Conservation (phyloP, 768 basidiomycete genomes). For the Cystobasidium tubakii region DNA sequence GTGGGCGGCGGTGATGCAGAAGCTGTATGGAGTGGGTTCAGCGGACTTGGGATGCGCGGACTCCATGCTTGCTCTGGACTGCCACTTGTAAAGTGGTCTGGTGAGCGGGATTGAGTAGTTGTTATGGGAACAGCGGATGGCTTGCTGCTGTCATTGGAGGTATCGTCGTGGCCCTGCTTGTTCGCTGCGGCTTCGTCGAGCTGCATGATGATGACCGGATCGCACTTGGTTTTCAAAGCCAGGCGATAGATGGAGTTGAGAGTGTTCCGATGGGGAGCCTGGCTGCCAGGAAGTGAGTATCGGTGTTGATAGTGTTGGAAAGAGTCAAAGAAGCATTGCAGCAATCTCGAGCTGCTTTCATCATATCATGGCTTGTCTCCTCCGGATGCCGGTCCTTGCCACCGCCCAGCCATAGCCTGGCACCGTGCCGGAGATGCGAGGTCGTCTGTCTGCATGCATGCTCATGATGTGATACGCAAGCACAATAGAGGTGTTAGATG, state of each 20-base stretch:
- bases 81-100: not conserved
- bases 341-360: too few relatives aligned
- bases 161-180: not conserved
- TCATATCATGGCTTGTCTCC: not conserved
- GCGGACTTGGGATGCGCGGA: not conserved
- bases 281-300: too few relatives aligned
- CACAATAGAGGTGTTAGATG: too few relatives aligned
- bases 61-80: conserved; percentile 1
- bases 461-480: too few relatives aligned
- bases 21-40: not conserved
- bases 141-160: not conserved
- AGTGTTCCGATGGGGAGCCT: too few relatives aligned
- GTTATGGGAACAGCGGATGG: not conserved
- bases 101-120: not conserved
- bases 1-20: not conserved
- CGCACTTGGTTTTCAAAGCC: too few relatives aligned
- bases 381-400: not conserved
- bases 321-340: not conserved
- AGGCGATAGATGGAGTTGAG: too few relatives aligned
- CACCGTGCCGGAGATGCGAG: too few relatives aligned
- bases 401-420: too few relatives aligned
- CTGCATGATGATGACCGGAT: not conserved
- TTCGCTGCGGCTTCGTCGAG: not conserved
- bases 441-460: too few relatives aligned
- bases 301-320: not conserved